Evolutionary conservation across 169 alveolate species (phyloP).

Genomic region (Plasmodium sp.): DNA sequence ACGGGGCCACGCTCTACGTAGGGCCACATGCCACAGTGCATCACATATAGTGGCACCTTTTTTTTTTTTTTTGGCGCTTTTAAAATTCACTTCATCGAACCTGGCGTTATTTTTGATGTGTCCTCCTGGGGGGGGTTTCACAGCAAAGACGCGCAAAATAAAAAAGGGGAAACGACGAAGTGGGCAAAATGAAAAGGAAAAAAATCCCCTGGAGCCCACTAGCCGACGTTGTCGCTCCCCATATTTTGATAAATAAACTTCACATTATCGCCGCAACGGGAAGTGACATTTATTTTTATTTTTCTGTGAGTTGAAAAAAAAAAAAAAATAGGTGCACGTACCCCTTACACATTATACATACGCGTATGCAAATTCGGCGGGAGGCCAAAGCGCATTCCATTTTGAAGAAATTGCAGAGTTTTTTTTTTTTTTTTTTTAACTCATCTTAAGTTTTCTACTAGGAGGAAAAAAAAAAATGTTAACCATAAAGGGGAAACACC

Average conservation of each 20-base stretch:
- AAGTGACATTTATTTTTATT: neutral
- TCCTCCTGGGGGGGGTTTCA: neutral
- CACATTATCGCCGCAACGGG: neutral
- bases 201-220: neutral
- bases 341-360: neutral
- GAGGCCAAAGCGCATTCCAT: neutral
- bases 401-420: neutral
- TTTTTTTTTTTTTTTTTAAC: neutral
- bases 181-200: neutral
- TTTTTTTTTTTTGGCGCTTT: neutral
- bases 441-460: neutral
- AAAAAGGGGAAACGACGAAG: neutral
- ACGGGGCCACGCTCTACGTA: neutral
- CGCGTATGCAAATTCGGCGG: neutral
- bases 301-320: neutral
- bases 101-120: neutral
- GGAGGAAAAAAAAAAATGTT: neutral
- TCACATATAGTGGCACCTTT: neutral
- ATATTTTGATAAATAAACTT: neutral
- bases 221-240: neutral
- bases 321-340: neutral
- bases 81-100: neutral
- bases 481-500: neutral
- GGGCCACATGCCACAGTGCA: neutral
- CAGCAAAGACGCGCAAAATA: neutral